These are phyloP conservation scores for Brettanomyces naardenensis DNA, from an alignment of 805 yeast genomes.

Conservation along the genomic window DNA sequence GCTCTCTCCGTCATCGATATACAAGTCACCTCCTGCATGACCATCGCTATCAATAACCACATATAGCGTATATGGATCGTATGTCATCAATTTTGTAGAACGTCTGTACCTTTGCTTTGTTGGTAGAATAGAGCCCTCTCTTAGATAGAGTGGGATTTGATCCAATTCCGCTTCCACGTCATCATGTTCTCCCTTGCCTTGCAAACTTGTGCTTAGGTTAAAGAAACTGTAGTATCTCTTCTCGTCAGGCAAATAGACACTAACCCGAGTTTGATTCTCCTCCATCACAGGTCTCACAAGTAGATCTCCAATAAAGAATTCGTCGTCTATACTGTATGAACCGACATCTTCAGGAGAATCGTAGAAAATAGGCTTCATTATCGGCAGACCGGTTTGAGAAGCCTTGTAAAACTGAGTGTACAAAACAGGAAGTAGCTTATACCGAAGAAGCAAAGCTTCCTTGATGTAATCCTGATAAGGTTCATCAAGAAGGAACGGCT, in stretches of 20 bases:
- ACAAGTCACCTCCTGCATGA: slow-evolving; percentile 42
- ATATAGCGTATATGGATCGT: slow-evolving; percentile 75
- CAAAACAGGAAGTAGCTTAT: slow-evolving; percentile 65
- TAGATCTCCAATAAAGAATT: slow-evolving; percentile 69
- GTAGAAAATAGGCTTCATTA: slow-evolving; percentile 62
- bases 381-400: slow-evolving; percentile 55
- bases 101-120: slow-evolving; percentile 72
- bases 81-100: slow-evolving; percentile 62
- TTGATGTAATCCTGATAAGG: slow-evolving; percentile 60
- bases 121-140: slow-evolving; percentile 72
- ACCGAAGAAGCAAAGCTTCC: slow-evolving; percentile 67
- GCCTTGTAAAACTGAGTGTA: slow-evolving; percentile 74
- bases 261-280: slow-evolving; percentile 34
- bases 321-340: slow-evolving; percentile 63
- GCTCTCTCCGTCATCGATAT: slow-evolving; percentile 81
- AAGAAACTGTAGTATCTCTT: slow-evolving; percentile 49
- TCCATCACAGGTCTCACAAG: slow-evolving; percentile 75
- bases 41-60: slow-evolving; percentile 47
- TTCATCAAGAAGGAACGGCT: slow-evolving; percentile 82
- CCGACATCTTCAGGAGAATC: slow-evolving; percentile 39
- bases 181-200: slow-evolving; percentile 32
- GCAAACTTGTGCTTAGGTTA: slow-evolving; percentile 11
- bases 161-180: slow-evolving; percentile 38
- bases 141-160: slow-evolving; percentile 62
- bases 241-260: slow-evolving; percentile 44